phyloP scores from a whole-genome alignment of 352 stramenopile species.

The Pythium pectinolyticum region DNA sequence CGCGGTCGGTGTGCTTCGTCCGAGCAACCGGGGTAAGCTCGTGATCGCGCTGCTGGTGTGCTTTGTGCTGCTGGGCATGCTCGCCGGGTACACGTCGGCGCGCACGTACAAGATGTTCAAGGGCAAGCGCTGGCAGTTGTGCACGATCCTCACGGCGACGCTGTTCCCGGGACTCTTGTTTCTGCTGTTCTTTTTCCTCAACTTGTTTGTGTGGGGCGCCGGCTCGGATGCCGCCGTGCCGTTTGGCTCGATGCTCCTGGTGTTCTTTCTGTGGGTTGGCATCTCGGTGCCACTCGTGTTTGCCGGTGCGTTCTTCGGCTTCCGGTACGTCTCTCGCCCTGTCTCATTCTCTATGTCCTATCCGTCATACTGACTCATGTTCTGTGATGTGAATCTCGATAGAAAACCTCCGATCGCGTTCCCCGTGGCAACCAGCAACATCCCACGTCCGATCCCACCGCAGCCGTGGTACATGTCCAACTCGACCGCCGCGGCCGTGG shows the following conservation, averaged over 20 bases:
- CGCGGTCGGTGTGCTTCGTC: slow-evolving; percentile 94
- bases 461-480: slow-evolving; percentile 99
- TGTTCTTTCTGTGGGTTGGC: slow-evolving; percentile 99
- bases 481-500: slow-evolving; percentile 91
- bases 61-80: slow-evolving; percentile 96
- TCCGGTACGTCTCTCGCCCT: slow-evolving; percentile 71
- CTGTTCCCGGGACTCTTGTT: slow-evolving; percentile 98
- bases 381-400: slow-evolving; percentile 12
- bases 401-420: slow-evolving; percentile 92
- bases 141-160: slow-evolving; percentile 94
- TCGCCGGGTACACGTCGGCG: slow-evolving; percentile 96
- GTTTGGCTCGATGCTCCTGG: slow-evolving; percentile 96
- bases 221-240: slow-evolving; percentile 94
- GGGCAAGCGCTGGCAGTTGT: slow-evolving; percentile 98
- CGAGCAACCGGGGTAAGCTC: slow-evolving; percentile 96
- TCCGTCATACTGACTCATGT: slow-evolving; percentile 6
- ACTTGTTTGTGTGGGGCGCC: slow-evolving; percentile 95
- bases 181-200: slow-evolving; percentile 96
- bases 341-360: slow-evolving; percentile 4
- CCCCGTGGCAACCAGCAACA: slow-evolving; percentile 97
- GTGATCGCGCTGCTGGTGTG: slow-evolving; percentile 97
- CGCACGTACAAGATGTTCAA: slow-evolving; percentile 99
- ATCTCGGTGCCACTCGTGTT: slow-evolving; percentile 99
- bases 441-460: slow-evolving; percentile 97
- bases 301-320: slow-evolving; percentile 98